Percentiles rank a stretch among this genome's conserved stretches.
phyloP scores from a whole-genome alignment of 176 grass and related monocot genomes.

The Thalia dealbata region DNA sequence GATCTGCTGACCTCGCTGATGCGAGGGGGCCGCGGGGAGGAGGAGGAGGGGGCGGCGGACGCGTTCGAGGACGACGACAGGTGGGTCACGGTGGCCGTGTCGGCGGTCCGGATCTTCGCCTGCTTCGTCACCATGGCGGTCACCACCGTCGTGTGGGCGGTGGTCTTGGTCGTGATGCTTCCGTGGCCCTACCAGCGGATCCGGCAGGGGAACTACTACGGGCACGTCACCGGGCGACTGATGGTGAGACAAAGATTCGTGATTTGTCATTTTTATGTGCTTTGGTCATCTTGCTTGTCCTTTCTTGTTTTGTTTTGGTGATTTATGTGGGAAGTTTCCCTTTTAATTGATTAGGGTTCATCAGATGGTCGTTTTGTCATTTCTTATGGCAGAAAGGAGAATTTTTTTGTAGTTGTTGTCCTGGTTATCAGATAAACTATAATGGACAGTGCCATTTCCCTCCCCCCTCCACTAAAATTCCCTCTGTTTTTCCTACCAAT shows the following conservation, averaged over 20 bases:
- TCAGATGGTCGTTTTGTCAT: not conserved
- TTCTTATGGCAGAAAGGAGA: not conserved
- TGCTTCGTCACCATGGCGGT: slow-evolving; percentile 41
- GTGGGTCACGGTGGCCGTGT: slow-evolving; percentile 24
- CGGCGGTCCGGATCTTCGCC: slow-evolving; percentile 23
- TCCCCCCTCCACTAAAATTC: not conserved
- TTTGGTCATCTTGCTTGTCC: not conserved
- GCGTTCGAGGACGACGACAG: slow-evolving; percentile 18
- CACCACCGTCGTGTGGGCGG: slow-evolving; percentile 34
- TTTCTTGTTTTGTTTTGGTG: not conserved
- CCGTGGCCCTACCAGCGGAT: slow-evolving; percentile 44
- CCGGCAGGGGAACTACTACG: slow-evolving; percentile 38
- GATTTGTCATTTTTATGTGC: not conserved
- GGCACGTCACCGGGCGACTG: slow-evolving; percentile 44
- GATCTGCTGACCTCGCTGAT: not conserved
- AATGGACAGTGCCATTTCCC: not conserved
- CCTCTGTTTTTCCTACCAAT: not conserved
- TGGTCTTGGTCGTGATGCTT: slow-evolving; percentile 35
- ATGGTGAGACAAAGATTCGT: slow-evolving; percentile 19
- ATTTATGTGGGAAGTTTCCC: not conserved
- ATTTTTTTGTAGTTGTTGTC: not conserved
- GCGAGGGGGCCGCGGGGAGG: not conserved
- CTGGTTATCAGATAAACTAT: not conserved
- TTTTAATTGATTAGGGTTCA: not conserved
- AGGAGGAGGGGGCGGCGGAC: slow-evolving; percentile 17